These are phyloP conservation scores for Ophiostoma sp. DNA, from an alignment of 2,329 filamentous ascomycete species.

Conservation along the genomic window DNA sequence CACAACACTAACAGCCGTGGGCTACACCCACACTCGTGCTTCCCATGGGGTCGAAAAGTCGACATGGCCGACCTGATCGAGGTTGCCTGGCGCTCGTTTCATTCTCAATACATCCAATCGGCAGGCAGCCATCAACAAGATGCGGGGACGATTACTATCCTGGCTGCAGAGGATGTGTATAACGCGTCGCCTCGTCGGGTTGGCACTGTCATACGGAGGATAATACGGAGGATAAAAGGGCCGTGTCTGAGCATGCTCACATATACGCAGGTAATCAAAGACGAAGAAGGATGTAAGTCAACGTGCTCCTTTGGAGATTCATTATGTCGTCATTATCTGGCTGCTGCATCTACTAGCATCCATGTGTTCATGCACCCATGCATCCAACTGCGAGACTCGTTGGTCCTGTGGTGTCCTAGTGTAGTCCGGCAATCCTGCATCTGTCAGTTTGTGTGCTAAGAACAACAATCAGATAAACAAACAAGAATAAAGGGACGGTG, in stretches of 20 bases:
- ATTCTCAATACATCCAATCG: too few relatives aligned
- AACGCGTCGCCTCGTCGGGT: not conserved
- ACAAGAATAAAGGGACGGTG: constrained; percentile 9
- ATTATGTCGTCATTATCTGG: not conserved
- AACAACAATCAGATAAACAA: not conserved
- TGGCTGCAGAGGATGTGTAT: not conserved
- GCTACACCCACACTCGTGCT: not conserved
- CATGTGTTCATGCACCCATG: not conserved
- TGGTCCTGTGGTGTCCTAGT: not conserved
- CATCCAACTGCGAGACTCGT: not conserved
- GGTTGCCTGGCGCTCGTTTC: too few relatives aligned
- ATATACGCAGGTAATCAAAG: too few relatives aligned
- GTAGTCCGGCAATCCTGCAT: not conserved
- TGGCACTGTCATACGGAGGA: not conserved
- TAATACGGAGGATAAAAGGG: not conserved
- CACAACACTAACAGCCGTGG: not conserved
- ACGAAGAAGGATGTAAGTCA: not conserved
- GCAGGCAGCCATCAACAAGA: too few relatives aligned
- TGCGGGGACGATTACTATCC: too few relatives aligned
- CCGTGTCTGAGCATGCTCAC: not conserved
- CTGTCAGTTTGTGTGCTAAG: not conserved
- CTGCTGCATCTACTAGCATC: too few relatives aligned
- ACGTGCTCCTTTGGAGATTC: not conserved
- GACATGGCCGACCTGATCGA: too few relatives aligned
- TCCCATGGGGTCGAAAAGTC: too few relatives aligned